Evolutionary conservation across 441 rosid species (phyloP).

Genomic region (Mallotus japonicus): DNA sequence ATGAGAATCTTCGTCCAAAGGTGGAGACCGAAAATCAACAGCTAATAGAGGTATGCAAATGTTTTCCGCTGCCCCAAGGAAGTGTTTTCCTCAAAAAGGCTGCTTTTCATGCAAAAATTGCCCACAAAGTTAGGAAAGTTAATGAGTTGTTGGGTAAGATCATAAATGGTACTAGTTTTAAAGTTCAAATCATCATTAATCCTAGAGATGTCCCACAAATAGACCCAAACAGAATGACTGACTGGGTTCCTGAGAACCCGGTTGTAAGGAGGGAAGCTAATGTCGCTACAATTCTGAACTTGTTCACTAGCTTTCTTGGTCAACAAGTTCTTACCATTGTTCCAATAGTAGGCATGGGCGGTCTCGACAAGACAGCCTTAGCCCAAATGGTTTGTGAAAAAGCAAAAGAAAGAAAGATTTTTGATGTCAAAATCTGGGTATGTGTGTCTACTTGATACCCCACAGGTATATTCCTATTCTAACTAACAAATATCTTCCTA

Average conservation of each 20-base stretch:
- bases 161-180: neutral
- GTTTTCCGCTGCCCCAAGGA: neutral
- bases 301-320: neutral
- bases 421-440: too few relatives aligned
- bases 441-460: too few relatives aligned
- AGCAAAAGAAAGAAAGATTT: too few relatives aligned
- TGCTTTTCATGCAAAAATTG: neutral
- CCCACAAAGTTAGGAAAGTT: neutral
- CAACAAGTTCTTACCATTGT: too few relatives aligned
- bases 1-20: too few relatives aligned
- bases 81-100: neutral
- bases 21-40: too few relatives aligned
- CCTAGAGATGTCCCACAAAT: neutral
- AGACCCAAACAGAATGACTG: neutral
- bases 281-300: neutral
- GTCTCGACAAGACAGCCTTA: too few relatives aligned
- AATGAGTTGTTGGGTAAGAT: neutral
- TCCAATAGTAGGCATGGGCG: too few relatives aligned
- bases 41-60: too few relatives aligned
- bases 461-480: too few relatives aligned
- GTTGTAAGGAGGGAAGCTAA: slow-evolving; percentile 11
- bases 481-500: too few relatives aligned
- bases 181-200: neutral
- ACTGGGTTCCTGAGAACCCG: neutral
- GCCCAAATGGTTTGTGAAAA: too few relatives aligned